Percentiles rank a stretch among this genome's conserved stretches.
phyloP scores from a whole-genome alignment of 768 basidiomycete genomes.

The Auriscalpium microsporum region DNA sequence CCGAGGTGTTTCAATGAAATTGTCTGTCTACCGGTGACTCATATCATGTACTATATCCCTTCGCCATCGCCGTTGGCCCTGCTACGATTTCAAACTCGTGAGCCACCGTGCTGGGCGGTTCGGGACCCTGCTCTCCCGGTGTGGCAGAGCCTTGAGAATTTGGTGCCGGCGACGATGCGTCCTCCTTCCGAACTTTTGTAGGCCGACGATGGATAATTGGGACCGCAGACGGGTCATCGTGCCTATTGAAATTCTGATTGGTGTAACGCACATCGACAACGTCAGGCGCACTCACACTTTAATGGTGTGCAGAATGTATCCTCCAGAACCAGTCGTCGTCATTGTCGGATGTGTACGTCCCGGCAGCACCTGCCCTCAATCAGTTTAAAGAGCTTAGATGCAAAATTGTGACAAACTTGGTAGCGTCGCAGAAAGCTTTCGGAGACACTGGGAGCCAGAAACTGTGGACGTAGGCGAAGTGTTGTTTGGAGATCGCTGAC shows the following conservation, averaged over 20 bases:
- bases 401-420: slow-evolving; percentile 41
- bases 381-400: background rate
- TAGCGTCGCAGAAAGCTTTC: slow-evolving; percentile 87
- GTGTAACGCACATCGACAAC: background rate
- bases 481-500: slow-evolving; percentile 71
- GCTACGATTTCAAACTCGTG: no score
- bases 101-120: no score
- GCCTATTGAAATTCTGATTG: slow-evolving; percentile 27
- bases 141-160: background rate
- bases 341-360: slow-evolving; percentile 94
- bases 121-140: background rate
- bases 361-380: slow-evolving; percentile 56
- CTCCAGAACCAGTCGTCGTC: slow-evolving; percentile 83
- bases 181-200: background rate
- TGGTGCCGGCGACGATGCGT: background rate
- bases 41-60: background rate
- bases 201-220: background rate
- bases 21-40: background rate
- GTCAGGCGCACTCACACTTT: slow-evolving; percentile 56
- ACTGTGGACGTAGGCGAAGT: slow-evolving; percentile 56
- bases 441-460: slow-evolving; percentile 70
- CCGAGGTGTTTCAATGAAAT: slow-evolving; percentile 30
- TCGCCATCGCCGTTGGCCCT: background rate
- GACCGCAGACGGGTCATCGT: slow-evolving; percentile 53
- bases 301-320: slow-evolving; percentile 77